Evolutionary conservation across 129 eudicot species (phyloP), one percentile per base, ranked within the genome.

Genomic region (Rutidosis leptorrhynchoides): DNA sequence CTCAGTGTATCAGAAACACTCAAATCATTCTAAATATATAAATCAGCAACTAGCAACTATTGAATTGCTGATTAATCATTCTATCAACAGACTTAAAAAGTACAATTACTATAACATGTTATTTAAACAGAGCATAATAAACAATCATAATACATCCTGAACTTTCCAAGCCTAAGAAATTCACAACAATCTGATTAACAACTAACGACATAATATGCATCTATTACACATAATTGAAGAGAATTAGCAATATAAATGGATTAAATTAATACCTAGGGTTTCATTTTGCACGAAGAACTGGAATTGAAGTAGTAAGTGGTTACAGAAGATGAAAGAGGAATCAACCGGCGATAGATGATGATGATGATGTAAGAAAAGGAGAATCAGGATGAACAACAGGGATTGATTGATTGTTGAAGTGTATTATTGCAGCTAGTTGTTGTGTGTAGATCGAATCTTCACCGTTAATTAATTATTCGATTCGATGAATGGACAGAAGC

Each of bases 381-480:
- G 77, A 74, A 65, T 75, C 72, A 65, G 10, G 7, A 4, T 26
- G 57, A 49, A 57, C 1, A 26, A 69, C 78, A 78, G 77, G 64
- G 19, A 46, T 46, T 46, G 20, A 46, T 46, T 46, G 20, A 46
- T 46, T 49, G 55, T 19, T 49, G 23, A 49, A n/a, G 3, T 6
- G 23, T 49, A 49, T 49, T 19, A 19, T n/a, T 53, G 62, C 71
- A 63, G 59, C 61, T 73, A 49, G 3, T 49, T 49, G 21, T 6
- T 49, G 23, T 54, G 78, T 37, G 30, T 55, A 28, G 77, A 83
- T 79, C 74, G 81, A 78, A 82, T 75, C 79, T 64, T 46, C 73
- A 23, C 81, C 79, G 87, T 82, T 71, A 59, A 80, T 74, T 64
- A 63, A 63, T 73, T 55, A 63, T 40, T 40, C 46, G 46, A 40